These are phyloP conservation scores for Eragrostis tef DNA, from an alignment of 202 grass and related monocot species.

Conservation along the genomic window DNA sequence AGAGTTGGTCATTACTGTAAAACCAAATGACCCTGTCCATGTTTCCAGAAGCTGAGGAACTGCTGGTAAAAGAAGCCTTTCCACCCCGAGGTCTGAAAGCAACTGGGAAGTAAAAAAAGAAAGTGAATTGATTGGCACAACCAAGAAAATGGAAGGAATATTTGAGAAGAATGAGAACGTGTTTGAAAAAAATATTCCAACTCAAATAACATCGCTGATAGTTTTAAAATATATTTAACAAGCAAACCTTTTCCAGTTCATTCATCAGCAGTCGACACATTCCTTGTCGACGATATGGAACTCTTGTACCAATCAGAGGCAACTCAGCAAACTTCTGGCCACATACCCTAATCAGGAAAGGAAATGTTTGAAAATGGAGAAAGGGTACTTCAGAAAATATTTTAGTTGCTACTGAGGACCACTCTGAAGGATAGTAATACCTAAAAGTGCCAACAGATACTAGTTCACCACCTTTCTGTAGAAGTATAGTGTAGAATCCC, in stretches of 20 bases:
- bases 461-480: constrained; percentile 65
- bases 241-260: constrained; percentile 68
- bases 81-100: constrained; percentile 56
- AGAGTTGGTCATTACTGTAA: constrained; percentile 52
- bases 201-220: neutral
- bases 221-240: constrained; percentile 26
- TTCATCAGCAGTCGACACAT: constrained; percentile 68
- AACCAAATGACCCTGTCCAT: constrained; percentile 69
- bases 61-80: constrained; percentile 66
- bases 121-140: constrained; percentile 33
- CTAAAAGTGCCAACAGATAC: constrained; percentile 74
- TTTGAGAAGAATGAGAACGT: constrained; percentile 26
- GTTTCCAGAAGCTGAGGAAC: constrained; percentile 64
- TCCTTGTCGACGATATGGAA: constrained; percentile 55
- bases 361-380: constrained; percentile 25
- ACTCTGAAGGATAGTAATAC: constrained; percentile 50
- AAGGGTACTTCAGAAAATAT: constrained; percentile 43
- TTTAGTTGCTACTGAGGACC: neutral
- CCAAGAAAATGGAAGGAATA: constrained; percentile 33
- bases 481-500: constrained; percentile 78
- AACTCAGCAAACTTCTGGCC: constrained; percentile 73
- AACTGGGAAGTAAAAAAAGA: constrained; percentile 57
- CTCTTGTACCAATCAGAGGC: constrained; percentile 71
- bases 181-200: constrained; percentile 10
- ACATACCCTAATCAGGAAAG: constrained; percentile 59